Conservation (phyloP, 1,284 basidiomycete species). For the Macrocystidia cucumis region DNA sequence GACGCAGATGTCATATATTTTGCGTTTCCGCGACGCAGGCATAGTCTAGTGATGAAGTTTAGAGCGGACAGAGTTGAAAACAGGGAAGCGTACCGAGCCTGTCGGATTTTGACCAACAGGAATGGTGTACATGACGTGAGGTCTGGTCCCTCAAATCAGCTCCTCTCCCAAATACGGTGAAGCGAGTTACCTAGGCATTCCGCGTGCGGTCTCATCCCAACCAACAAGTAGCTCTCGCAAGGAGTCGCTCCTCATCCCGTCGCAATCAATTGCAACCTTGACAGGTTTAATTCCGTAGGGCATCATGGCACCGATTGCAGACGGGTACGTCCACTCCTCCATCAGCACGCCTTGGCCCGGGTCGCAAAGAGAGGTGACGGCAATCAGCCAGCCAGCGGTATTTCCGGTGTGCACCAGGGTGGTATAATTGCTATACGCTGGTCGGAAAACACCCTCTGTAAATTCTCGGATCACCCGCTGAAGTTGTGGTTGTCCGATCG, state of each 20-base stretch:
- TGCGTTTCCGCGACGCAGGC: slow-evolving; percentile 60
- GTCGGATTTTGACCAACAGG: slow-evolving; percentile 79
- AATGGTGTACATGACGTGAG: slow-evolving; percentile 70
- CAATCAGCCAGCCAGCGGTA: slow-evolving; percentile 68
- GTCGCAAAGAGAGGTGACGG: slow-evolving; percentile 54
- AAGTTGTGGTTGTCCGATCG: slow-evolving; percentile 45
- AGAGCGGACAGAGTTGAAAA: slow-evolving; percentile 4
- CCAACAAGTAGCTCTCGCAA: slow-evolving; percentile 52
- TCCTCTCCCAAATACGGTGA: too few species aligned
- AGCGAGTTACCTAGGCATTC: slow-evolving; percentile 43
- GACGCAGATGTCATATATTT: slow-evolving; percentile 73
- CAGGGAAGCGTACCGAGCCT: slow-evolving; percentile 37
- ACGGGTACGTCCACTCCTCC: slow-evolving; percentile 70
- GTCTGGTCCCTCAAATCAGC: slow-evolving; percentile 39
- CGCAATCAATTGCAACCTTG: slow-evolving; percentile 63
- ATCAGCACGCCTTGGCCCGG: slow-evolving; percentile 67
- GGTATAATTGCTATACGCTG: slow-evolving; percentile 61
- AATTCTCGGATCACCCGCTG: slow-evolving; percentile 52
- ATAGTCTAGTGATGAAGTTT: slow-evolving; percentile 47
- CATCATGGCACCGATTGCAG: slow-evolving; percentile 24
- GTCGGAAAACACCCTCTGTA: slow-evolving; percentile 54
- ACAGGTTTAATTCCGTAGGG: slow-evolving; percentile 47
- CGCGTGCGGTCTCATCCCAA: slow-evolving; percentile 60
- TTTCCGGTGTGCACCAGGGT: slow-evolving; percentile 65
- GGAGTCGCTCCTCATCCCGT: slow-evolving; percentile 60